phyloP scores from a whole-genome alignment of 2,329 filamentous ascomycete genomes.

The Stylonectria norvegica region DNA sequence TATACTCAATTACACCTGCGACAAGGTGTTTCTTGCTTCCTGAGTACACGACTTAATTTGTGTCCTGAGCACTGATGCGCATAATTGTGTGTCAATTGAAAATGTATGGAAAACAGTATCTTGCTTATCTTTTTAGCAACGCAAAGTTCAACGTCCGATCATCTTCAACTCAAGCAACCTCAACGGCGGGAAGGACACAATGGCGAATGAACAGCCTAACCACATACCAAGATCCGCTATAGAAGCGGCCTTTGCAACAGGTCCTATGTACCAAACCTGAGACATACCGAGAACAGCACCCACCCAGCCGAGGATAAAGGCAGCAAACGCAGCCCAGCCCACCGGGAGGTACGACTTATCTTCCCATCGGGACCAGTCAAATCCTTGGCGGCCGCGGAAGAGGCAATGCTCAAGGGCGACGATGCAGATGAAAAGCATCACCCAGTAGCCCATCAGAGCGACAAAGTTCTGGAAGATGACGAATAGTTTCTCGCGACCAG shows the following conservation, averaged over 20 bases:
- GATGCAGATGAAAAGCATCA: constrained; percentile 49
- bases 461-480: constrained; percentile 52
- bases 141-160: constrained; percentile 22
- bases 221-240: constrained; percentile 47
- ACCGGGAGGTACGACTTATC: constrained; percentile 42
- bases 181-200: constrained; percentile 37
- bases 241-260: constrained; percentile 52
- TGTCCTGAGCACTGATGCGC: no score
- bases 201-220: constrained; percentile 64
- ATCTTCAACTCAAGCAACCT: constrained; percentile 28
- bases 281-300: constrained; percentile 57
- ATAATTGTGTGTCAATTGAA: no score
- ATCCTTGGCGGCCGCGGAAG: constrained; percentile 39
- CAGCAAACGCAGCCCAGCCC: constrained; percentile 42
- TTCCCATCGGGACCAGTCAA: constrained; percentile 46
- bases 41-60: no score
- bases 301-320: constrained; percentile 44
- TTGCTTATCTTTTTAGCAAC: no score
- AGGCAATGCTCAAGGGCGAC: constrained; percentile 43
- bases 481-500: constrained; percentile 52
- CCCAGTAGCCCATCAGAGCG: constrained; percentile 54
- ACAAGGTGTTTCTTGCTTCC: no score
- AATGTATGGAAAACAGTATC: no score
- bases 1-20: no score
- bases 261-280: constrained; percentile 57